Evolutionary conservation across 352 stramenopile genomes (phyloP).

Genomic region (Phytopythium litorale): DNA sequence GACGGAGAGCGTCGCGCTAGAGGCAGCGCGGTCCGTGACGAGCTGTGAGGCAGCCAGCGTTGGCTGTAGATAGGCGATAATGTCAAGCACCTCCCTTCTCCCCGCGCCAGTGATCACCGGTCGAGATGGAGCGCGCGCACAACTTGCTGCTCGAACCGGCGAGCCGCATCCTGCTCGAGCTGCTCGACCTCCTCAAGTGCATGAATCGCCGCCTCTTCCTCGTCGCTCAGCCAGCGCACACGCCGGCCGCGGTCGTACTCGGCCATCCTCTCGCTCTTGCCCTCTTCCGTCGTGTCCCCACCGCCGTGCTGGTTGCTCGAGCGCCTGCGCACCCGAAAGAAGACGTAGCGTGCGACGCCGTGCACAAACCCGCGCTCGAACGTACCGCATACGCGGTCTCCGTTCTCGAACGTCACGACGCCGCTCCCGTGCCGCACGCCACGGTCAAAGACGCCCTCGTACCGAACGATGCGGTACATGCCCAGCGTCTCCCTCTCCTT

Average conservation of each 20-base stretch:
- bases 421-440: constrained; percentile 50
- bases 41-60: constrained; percentile 15
- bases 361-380: constrained; percentile 47
- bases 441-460: constrained; percentile 42
- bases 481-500: constrained; percentile 9
- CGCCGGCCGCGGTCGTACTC: constrained; percentile 36
- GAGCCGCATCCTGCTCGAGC: constrained; percentile 5
- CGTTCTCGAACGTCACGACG: constrained; percentile 51
- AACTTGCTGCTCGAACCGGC: constrained; percentile 9
- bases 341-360: constrained; percentile 39
- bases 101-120: background rate
- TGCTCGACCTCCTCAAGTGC: background rate
- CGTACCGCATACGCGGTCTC: constrained; percentile 33
- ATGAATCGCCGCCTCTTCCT: constrained; percentile 34
- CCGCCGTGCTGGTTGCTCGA: background rate
- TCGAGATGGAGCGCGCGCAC: constrained; percentile 8
- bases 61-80: background rate
- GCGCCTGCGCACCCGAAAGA: constrained; percentile 6
- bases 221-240: constrained; percentile 37
- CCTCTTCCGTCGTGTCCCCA: constrained; percentile 8
- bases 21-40: constrained; percentile 1
- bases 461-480: constrained; percentile 55
- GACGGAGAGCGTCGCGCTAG: background rate
- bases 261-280: constrained; percentile 23
- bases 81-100: background rate